phyloP scores from a whole-genome alignment of 2,329 filamentous ascomycete species.

The Fusarium virguliforme region DNA sequence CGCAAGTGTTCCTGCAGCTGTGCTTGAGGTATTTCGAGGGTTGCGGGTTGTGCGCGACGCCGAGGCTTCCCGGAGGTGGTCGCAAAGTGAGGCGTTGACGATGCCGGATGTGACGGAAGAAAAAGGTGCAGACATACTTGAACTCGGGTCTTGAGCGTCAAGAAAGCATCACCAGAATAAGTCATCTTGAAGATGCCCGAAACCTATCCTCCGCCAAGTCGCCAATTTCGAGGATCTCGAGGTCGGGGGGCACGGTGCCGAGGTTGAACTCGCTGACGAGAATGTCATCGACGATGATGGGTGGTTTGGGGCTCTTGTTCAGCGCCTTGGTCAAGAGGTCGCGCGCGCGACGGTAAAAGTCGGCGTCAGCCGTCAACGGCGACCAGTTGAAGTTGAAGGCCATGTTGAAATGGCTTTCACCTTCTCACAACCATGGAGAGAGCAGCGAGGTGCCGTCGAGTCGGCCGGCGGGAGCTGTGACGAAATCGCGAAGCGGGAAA shows the following conservation, averaged over 20 bases:
- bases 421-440: constrained; percentile 56
- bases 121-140: constrained; percentile 73
- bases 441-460: constrained; percentile 45
- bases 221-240: constrained; percentile 98
- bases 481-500: constrained; percentile 32
- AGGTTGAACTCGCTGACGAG: constrained; percentile 98
- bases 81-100: constrained; percentile 6
- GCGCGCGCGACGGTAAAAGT: constrained; percentile 90
- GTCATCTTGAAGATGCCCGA: constrained; percentile 99
- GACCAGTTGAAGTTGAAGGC: constrained; percentile 99
- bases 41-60: constrained; percentile 9
- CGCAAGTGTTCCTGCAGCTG: constrained; percentile 5
- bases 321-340: constrained; percentile 95
- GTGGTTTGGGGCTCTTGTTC: constrained; percentile 98
- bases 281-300: constrained; percentile 99
- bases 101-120: constrained; percentile 21
- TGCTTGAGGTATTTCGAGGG: constrained; percentile 15
- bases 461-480: constrained; percentile 37
- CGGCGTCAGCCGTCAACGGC: constrained; percentile 94
- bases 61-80: constrained; percentile 19
- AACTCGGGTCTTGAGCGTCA: constrained; percentile 95
- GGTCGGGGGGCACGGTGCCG: constrained; percentile 91
- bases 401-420: constrained; percentile 76
- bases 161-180: constrained; percentile 93
- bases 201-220: constrained; percentile 98